A percentile compares a stretch with the other conserved stretches of the same genome.
Conservation (phyloP, 495 filamentous ascomycete species). For the Hypomontagnella submonticulosa region DNA sequence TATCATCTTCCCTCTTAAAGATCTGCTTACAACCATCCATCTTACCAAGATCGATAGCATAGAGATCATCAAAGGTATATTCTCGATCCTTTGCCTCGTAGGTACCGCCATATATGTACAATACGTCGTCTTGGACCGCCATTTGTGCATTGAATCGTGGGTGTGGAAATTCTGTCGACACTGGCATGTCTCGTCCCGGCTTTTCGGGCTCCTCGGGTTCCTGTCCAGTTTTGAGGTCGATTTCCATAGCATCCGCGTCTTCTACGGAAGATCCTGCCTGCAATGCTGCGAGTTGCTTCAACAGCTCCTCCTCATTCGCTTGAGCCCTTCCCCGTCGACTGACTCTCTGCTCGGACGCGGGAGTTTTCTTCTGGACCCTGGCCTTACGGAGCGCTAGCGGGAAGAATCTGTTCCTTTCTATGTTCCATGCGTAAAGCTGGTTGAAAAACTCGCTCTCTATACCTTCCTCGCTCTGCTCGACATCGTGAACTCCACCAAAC, state of each 20-base stretch:
- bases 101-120: constrained; percentile 94
- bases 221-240: constrained; percentile 55
- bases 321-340: constrained; percentile 76
- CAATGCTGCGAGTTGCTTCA: constrained; percentile 83
- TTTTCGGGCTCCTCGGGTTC: constrained; percentile 61
- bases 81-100: constrained; percentile 95
- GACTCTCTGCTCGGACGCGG: constrained; percentile 62
- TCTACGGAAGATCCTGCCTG: constrained; percentile 72
- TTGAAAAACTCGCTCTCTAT: constrained; percentile 98
- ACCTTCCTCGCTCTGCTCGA: constrained; percentile 92
- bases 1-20: constrained; percentile 83
- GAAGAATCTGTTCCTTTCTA: constrained; percentile 94
- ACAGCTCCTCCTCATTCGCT: constrained; percentile 88
- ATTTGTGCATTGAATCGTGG: constrained; percentile 88
- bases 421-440: constrained; percentile 86
- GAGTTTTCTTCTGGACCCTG: constrained; percentile 65
- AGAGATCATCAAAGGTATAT: constrained; percentile 94
- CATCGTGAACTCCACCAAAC: constrained; percentile 95
- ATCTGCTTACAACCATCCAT: constrained; percentile 91
- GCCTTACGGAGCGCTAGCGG: constrained; percentile 79
- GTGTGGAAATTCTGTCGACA: constrained; percentile 83
- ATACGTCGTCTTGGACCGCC: constrained; percentile 87
- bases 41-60: constrained; percentile 88
- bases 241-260: constrained; percentile 67
- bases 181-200: constrained; percentile 62